Evolutionary conservation across 2,329 filamentous ascomycete species (phyloP).

Genomic region (Mycogone perniciosa): DNA sequence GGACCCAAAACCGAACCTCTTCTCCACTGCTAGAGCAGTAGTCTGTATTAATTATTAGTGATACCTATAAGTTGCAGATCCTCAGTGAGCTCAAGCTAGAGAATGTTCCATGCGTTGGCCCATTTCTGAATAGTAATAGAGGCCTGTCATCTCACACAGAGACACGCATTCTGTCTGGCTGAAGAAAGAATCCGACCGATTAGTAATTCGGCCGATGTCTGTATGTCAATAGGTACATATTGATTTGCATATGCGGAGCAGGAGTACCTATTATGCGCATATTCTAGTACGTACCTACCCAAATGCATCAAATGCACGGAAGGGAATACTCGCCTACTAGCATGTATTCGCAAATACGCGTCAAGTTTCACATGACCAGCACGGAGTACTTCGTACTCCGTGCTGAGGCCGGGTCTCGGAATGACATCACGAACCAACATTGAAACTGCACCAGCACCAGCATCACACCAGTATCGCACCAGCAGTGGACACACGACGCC

Average conservation of each 20-base stretch:
- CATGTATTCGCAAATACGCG: not conserved
- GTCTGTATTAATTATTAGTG: too few species aligned
- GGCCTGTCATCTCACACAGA: not conserved
- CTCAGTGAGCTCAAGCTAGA: not conserved
- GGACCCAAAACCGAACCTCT: too few species aligned
- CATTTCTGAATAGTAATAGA: not conserved
- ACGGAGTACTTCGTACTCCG: too few species aligned
- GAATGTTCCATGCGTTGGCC: not conserved
- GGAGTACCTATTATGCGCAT: too few species aligned
- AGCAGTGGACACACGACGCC: too few species aligned
- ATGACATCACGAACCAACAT: not conserved
- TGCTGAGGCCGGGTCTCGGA: not conserved
- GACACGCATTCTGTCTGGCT: not conserved
- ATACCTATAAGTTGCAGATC: too few species aligned
- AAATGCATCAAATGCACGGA: not conserved
- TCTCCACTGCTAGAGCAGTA: too few species aligned
- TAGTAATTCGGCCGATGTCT: too few species aligned
- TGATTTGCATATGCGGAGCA: too few species aligned
- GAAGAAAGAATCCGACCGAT: too few species aligned
- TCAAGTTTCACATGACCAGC: not conserved
- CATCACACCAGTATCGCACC: too few species aligned
- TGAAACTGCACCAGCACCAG: not conserved
- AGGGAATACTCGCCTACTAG: not conserved
- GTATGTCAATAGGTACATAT: too few species aligned
- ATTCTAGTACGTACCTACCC: not conserved